Evolutionary conservation across 192 early-diverging fungal genomes (phyloP).

Genomic region (Spizellomyces punctatus): DNA sequence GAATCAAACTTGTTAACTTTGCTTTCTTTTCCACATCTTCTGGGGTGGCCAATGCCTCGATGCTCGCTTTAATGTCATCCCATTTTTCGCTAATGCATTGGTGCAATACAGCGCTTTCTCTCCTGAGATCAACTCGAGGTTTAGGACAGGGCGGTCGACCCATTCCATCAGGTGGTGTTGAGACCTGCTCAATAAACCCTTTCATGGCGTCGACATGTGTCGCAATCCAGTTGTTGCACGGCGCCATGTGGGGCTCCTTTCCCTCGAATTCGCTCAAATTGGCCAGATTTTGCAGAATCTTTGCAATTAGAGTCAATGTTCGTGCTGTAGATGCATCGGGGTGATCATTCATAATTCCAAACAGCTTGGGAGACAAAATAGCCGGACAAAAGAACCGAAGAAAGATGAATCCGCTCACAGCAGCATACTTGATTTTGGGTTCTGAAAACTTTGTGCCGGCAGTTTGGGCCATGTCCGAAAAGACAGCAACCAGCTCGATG

Average conservation of each 20-base stretch:
- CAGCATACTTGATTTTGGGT: slow-evolving; percentile 35
- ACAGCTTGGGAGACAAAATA: slow-evolving; percentile 54
- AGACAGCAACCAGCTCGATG: slow-evolving; percentile 23
- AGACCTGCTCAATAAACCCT: slow-evolving; percentile 20
- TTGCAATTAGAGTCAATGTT: slow-evolving; percentile 58
- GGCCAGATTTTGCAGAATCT: slow-evolving; percentile 65
- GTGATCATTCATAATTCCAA: slow-evolving; percentile 47
- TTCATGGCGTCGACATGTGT: slow-evolving; percentile 14
- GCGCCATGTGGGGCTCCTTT: slow-evolving; percentile 61
- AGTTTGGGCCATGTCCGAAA: slow-evolving; percentile 16
- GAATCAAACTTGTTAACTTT: slow-evolving; percentile 8
- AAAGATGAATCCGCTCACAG: slow-evolving; percentile 63
- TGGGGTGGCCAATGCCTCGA: not conserved
- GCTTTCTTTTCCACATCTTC: not conserved
- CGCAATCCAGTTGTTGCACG: slow-evolving; percentile 24
- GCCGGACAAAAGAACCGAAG: slow-evolving; percentile 64
- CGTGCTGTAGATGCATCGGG: slow-evolving; percentile 45
- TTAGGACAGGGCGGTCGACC: slow-evolving; percentile 9
- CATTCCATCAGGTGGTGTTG: slow-evolving; percentile 3
- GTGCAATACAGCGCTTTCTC: slow-evolving; percentile 25
- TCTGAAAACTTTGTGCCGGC: slow-evolving; percentile 15
- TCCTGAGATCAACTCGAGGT: slow-evolving; percentile 23
- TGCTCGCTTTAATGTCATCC: slow-evolving; percentile 1
- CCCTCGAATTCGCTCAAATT: slow-evolving; percentile 59
- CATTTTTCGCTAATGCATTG: slow-evolving; percentile 27